phyloP scores from a whole-genome alignment of 805 yeast genomes.

The Saccharomycopsis synnaedendra region DNA sequence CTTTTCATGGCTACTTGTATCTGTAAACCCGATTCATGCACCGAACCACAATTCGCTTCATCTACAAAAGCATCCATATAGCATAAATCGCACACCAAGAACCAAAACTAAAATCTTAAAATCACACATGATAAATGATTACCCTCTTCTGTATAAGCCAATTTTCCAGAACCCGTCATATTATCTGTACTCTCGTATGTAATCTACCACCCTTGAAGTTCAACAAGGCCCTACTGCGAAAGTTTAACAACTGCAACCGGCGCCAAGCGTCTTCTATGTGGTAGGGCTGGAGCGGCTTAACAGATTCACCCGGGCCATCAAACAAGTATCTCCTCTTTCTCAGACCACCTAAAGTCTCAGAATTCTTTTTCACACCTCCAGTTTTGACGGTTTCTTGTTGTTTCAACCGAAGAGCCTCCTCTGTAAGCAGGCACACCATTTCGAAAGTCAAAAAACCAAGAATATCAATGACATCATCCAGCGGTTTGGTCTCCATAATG shows the following conservation, averaged over 20 bases:
- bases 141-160: no score
- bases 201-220: constrained; percentile 49
- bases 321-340: constrained; percentile 51
- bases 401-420: constrained; percentile 77
- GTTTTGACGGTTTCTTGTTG: constrained; percentile 43
- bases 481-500: constrained; percentile 81
- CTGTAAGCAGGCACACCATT: constrained; percentile 90
- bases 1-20: no score
- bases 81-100: no score
- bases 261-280: constrained; percentile 91
- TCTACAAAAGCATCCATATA: no score
- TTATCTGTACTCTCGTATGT: constrained; percentile 14
- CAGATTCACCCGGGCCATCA: constrained; percentile 81
- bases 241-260: constrained; percentile 41
- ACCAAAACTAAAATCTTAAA: no score
- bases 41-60: no score
- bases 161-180: background rate
- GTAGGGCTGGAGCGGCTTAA: constrained; percentile 62
- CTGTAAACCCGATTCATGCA: no score
- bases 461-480: constrained; percentile 94
- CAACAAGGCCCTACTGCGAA: constrained; percentile 39
- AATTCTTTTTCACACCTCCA: constrained; percentile 23
- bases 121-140: no score
- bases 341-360: constrained; percentile 1
- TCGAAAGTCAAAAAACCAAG: constrained; percentile 93